Evolutionary conservation across 2,329 filamentous ascomycete species (phyloP), one percentile per base, ranked within the genome.

Genomic region (Colletotrichum tofieldiae): DNA sequence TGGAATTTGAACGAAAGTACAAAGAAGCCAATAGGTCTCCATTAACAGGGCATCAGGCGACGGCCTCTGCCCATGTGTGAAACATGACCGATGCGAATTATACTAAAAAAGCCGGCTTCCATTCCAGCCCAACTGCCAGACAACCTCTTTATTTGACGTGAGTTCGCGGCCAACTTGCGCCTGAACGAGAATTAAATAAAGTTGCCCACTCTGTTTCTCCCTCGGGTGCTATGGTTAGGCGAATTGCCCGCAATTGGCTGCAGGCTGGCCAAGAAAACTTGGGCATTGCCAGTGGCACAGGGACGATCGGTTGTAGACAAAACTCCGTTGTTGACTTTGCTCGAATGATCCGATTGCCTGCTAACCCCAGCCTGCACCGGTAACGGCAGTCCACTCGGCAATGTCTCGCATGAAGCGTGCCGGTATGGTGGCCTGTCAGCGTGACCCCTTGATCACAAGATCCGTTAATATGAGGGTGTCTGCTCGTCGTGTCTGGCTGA

Each of bases 321-420:
- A 62, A 49, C 35, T 45, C 23, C 26, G 32, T 23, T 35, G 54
- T 47, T 56, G 47, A 52, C 54, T 39, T 45, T 60, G 37, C 26
- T 45, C 62, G 59, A 55, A 64, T 37, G 52, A 55, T 70, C 59
- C 65, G 39, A 72, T 54, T 70, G 60, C 65, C 32, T 56, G 26
- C n/a, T 56, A 20, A 29, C 39, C 39, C 45, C 39, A 55, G 54
- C 29, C n/a, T 51, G 52, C 26, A 35, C 39, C 52, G 29, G 20
- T 29, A 41, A 47, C 37, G 37, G 43, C 51, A 35, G 45, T 23
- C 39, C 43, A 7, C 45, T 41, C 39, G 18, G 23, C 18, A 51
- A 56, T 56, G 43, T 43, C 39, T 43, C 51, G 67, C 71, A 71
- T 66, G 26, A 49, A 59, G 32, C 32, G 35, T 47, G n/a, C 18